These are phyloP conservation scores for Porpolomopsis calyptriformis DNA, from an alignment of 768 basidiomycete species.

Conservation along the genomic window DNA sequence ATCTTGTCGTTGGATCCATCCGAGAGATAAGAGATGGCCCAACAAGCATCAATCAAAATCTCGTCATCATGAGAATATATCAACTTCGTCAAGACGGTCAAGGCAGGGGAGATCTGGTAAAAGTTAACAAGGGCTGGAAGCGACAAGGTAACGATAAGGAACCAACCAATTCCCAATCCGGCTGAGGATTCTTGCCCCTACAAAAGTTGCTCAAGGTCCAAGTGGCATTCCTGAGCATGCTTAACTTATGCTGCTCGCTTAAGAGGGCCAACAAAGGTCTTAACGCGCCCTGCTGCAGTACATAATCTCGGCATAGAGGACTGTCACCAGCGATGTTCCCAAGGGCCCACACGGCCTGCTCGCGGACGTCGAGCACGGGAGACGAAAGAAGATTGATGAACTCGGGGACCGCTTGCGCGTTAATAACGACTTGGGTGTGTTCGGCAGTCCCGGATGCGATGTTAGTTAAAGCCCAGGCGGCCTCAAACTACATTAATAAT, in stretches of 20 bases:
- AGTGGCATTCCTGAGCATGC: slow-evolving; percentile 97
- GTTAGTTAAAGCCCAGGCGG: slow-evolving; percentile 96
- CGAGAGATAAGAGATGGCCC: slow-evolving; percentile 99
- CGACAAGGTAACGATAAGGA: slow-evolving; percentile 3
- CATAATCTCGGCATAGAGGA: slow-evolving; percentile 94
- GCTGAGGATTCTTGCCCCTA: slow-evolving; percentile 94
- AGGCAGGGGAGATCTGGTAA: slow-evolving; percentile 86
- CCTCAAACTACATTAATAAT: slow-evolving; percentile 62
- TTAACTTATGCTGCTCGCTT: slow-evolving; percentile 96
- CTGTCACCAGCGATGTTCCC: slow-evolving; percentile 99
- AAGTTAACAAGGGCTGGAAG: slow-evolving; percentile 11
- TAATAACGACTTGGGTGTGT: slow-evolving; percentile 97
- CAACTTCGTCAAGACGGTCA: slow-evolving; percentile 93
- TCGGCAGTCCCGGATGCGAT: slow-evolving; percentile 97
- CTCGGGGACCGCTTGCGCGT: slow-evolving; percentile 86
- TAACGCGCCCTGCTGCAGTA: slow-evolving; percentile 86
- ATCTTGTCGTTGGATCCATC: slow-evolving; percentile 99
- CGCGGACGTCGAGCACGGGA: slow-evolving; percentile 90
- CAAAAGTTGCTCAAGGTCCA: slow-evolving; percentile 99
- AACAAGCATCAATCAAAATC: slow-evolving; percentile 98
- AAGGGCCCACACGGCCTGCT: slow-evolving; percentile 99
- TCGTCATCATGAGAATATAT: slow-evolving; percentile 99
- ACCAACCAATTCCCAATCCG: slow-evolving; percentile 91
- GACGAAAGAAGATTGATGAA: slow-evolving; percentile 96
- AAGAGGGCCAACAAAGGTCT: slow-evolving; percentile 81